Evolutionary conservation across 1,284 basidiomycete species (phyloP), one percentile per base, ranked within the genome.

Genomic region (Neolentinus lepideus): DNA sequence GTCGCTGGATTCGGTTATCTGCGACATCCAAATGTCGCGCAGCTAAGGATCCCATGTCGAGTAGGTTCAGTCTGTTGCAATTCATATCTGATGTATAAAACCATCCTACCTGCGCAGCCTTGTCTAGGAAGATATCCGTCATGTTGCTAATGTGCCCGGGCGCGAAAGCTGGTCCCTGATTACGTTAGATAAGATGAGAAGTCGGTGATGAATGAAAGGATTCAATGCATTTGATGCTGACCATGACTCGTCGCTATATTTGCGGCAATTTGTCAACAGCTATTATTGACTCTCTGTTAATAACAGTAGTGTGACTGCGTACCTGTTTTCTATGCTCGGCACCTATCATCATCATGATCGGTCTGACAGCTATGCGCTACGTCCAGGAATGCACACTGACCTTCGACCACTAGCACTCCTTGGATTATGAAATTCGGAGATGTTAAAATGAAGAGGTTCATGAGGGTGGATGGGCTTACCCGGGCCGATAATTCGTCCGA

Each of bases 101-200:
- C 2, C 43, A 14, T 58, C 59, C 27, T 43, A 82, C 83, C 60
- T 77, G 67, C 0, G 72, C 58, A 0, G 83, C 66, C 64, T 84
- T 84, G 8, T 75, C 69, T 2, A 81, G 59, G 56, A 85, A 84
- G 11, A 83, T 74, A 12, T 70, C 69, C 0, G 79, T 84, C 0
- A 85, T 64, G 35, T 77, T 77, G 1, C 83, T 71, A 25, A 85
- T 73, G 58, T 83, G 78, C 0, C 73, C 65, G 0, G 75, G 72
- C 2, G 81, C 78, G 56, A 86, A 85, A 0, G 80, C 82, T 19
- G 82, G 82, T 59, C 83, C 85, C 38, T 43, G 29, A 12, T 6
- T 43, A 21, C 38, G 16, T 3, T 16, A 43, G 38, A 43, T 16
- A 21, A 43, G 16, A 16, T n/a, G 38, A 16, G 8, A 21, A 43